Evolutionary conservation across 225 moss, liverwort and hornwort species (phyloP).

Genomic region (Physcomitrium patens): DNA sequence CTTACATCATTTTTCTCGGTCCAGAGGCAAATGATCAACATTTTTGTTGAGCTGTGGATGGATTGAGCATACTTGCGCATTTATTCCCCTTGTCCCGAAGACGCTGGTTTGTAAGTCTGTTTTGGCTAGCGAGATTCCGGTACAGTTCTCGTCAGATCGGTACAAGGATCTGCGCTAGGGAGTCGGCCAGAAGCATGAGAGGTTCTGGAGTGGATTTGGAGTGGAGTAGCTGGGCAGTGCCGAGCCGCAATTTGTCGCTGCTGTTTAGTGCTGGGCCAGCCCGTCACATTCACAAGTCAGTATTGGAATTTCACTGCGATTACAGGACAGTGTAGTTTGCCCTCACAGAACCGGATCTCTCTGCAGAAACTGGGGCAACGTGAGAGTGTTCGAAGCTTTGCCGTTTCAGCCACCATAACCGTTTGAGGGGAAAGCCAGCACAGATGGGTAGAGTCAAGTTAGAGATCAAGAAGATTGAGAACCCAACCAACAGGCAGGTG

Average conservation of each 20-base stretch:
- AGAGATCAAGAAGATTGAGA: constrained; percentile 74
- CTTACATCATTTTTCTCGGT: too few species aligned
- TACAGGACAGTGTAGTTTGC: constrained; percentile 27
- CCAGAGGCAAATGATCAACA: too few species aligned
- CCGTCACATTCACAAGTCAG: too few species aligned
- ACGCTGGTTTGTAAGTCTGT: too few species aligned
- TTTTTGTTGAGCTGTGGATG: too few species aligned
- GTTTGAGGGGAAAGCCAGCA: constrained; percentile 13
- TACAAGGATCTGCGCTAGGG: too few species aligned
- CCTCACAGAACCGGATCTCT: constrained; percentile 7
- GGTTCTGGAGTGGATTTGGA: constrained; percentile 16
- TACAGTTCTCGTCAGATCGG: too few species aligned
- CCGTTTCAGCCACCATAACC: too few species aligned
- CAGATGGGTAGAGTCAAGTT: constrained; percentile 63
- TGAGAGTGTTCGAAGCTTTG: background rate
- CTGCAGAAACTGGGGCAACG: constrained; percentile 3
- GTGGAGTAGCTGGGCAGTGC: background rate
- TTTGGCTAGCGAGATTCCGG: too few species aligned
- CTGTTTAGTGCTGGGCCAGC: background rate
- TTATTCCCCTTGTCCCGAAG: too few species aligned
- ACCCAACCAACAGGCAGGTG: constrained; percentile 63
- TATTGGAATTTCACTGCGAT: constrained; percentile 8
- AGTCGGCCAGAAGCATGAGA: constrained; percentile 32
- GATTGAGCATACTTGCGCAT: too few species aligned
- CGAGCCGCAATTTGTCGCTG: background rate